Percentiles rank a stretch among this genome's conserved stretches.
phyloP scores from a whole-genome alignment of 768 basidiomycete genomes.

The Daedalea quercina region DNA sequence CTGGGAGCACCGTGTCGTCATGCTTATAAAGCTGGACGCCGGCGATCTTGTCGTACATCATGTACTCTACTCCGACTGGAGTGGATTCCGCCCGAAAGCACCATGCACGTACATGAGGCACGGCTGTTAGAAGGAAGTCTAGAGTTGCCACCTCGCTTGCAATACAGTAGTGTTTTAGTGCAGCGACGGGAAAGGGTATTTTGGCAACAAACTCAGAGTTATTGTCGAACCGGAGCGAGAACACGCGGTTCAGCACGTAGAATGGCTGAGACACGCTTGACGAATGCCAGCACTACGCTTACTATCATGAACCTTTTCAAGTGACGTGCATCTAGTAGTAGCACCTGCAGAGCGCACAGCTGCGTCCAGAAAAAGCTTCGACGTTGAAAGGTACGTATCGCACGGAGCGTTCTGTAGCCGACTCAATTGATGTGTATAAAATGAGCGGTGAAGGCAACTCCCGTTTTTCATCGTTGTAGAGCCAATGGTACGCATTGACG shows the following conservation, averaged over 20 bases:
- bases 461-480: conserved; percentile 13
- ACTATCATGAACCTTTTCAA: neutral
- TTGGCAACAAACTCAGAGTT: conserved; percentile 33
- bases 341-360: conserved; percentile 9
- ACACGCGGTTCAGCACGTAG: conserved; percentile 35
- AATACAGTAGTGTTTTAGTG: conserved; percentile 31
- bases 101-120: conserved; percentile 37
- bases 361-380: conserved; percentile 6
- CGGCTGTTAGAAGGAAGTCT: conserved; percentile 31
- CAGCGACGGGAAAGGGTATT: conserved; percentile 32
- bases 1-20: conserved; percentile 2
- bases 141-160: conserved; percentile 45
- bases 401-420: conserved; percentile 4
- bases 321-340: conserved; percentile 1
- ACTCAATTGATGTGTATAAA: neutral
- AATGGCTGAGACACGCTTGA: conserved; percentile 23
- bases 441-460: neutral
- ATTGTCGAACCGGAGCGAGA: conserved; percentile 32
- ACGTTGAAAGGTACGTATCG: conserved; percentile 11
- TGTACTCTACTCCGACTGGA: conserved; percentile 36
- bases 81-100: conserved; percentile 24
- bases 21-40: conserved; percentile 1
- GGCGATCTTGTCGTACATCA: conserved; percentile 36
- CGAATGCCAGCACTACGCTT: conserved; percentile 1
- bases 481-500: conserved; percentile 8